Percentiles rank a stretch among this genome's conserved stretches.
Evolutionary conservation across 2,329 filamentous ascomycete genomes (phyloP).

Genomic region (Chaetomium sp.): DNA sequence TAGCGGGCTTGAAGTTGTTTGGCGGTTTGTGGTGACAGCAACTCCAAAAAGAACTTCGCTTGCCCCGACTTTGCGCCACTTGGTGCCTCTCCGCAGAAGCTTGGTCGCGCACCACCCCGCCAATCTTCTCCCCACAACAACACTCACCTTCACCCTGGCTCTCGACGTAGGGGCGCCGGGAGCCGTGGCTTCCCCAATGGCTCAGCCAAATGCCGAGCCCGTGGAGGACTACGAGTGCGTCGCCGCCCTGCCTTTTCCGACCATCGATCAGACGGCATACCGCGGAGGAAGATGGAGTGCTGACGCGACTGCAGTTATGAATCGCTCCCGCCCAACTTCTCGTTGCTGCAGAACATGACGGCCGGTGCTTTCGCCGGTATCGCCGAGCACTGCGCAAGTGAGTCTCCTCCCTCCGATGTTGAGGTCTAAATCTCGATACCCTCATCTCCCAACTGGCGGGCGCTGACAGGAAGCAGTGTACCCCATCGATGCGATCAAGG

Average conservation of each 20-base stretch:
- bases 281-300: neutral
- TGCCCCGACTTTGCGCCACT: conserved; percentile 32
- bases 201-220: conserved; percentile 66
- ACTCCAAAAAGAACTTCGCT: conserved; percentile 3
- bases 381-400: conserved; percentile 54
- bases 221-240: conserved; percentile 69
- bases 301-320: conserved; percentile 69
- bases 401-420: conserved; percentile 11
- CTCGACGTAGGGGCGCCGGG: conserved; percentile 66
- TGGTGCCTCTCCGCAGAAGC: conserved; percentile 22
- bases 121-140: conserved; percentile 10
- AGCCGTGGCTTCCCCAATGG: conserved; percentile 67
- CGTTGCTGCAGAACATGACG: conserved; percentile 89
- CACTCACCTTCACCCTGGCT: conserved; percentile 59
- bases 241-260: neutral
- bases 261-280: neutral
- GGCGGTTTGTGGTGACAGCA: conserved; percentile 17
- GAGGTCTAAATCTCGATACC: neutral
- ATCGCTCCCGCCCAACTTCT: conserved; percentile 91
- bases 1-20: conserved; percentile 6
- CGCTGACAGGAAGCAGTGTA: conserved; percentile 66
- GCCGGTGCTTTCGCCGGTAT: conserved; percentile 97
- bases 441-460: conserved; percentile 49
- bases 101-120: conserved; percentile 4
- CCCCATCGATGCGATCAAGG: conserved; percentile 96